These are phyloP conservation scores for Persicaria maculosa DNA, from an alignment of 148 eudicot species.

Conservation along the genomic window DNA sequence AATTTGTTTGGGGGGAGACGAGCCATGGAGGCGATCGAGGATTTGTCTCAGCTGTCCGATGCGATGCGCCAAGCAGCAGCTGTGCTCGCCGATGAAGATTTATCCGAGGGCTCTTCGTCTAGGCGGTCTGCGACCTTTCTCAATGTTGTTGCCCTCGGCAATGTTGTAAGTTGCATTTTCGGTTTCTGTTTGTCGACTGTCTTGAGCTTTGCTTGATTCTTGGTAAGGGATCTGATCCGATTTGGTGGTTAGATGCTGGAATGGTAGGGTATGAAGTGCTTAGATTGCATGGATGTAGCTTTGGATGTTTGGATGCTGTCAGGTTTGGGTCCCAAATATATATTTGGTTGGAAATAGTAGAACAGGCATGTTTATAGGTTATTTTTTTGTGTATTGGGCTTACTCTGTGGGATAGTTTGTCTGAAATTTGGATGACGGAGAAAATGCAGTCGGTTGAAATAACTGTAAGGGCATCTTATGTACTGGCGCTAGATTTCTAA, in stretches of 20 bases:
- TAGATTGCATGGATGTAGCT: slow-evolving; percentile 1
- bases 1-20: neutral
- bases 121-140: slow-evolving; percentile 71
- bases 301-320: neutral
- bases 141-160: slow-evolving; percentile 86
- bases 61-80: slow-evolving; percentile 90
- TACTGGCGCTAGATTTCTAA: neutral
- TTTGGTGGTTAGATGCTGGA: neutral
- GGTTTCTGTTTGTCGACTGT: neutral
- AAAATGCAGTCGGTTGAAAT: neutral
- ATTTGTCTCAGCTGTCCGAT: slow-evolving; percentile 70
- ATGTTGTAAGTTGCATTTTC: slow-evolving; percentile 50
- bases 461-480: neutral
- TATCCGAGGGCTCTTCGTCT: slow-evolving; percentile 54
- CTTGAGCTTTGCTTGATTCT: neutral
- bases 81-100: slow-evolving; percentile 83
- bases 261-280: neutral
- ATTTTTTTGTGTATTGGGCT: neutral
- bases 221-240: neutral
- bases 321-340: neutral
- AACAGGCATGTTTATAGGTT: neutral
- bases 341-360: neutral
- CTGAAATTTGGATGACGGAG: neutral
- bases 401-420: neutral
- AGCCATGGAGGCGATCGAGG: slow-evolving; percentile 92